Evolutionary conservation across 164 flowering plant species (phyloP).

Genomic region (Houttuynia cordata): DNA sequence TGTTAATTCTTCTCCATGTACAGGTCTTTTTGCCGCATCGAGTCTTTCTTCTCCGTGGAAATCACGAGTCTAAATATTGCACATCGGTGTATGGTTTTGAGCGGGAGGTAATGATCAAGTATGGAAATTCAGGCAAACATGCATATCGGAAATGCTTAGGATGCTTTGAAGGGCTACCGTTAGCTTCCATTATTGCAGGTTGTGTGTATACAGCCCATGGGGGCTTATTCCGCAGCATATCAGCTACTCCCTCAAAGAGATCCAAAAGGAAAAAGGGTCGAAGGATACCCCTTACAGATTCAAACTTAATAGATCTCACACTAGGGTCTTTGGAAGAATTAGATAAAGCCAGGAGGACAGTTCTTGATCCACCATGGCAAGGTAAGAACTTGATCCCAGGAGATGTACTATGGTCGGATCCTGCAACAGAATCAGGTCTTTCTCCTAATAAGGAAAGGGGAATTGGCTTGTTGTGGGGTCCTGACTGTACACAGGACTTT

Average conservation of each 20-base stretch:
- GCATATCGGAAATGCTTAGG: slow-evolving; percentile 86
- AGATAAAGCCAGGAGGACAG: slow-evolving; percentile 73
- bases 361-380: slow-evolving; percentile 97
- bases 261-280: slow-evolving; percentile 69
- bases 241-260: slow-evolving; percentile 40
- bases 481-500: slow-evolving; percentile 91
- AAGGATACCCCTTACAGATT: slow-evolving; percentile 14
- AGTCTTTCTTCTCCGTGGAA: slow-evolving; percentile 85
- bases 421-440: slow-evolving; percentile 78
- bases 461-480: slow-evolving; percentile 94
- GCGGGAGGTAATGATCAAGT: slow-evolving; percentile 78
- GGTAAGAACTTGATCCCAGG: slow-evolving; percentile 92
- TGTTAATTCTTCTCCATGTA: background rate
- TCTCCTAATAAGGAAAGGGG: slow-evolving; percentile 91
- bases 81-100: slow-evolving; percentile 98
- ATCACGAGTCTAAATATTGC: slow-evolving; percentile 95
- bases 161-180: slow-evolving; percentile 93
- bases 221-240: slow-evolving; percentile 73
- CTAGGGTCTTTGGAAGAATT: slow-evolving; percentile 90
- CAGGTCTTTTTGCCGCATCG: slow-evolving; percentile 76
- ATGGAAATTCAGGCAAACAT: slow-evolving; percentile 75
- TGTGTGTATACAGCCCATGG: slow-evolving; percentile 93
- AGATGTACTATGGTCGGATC: slow-evolving; percentile 97
- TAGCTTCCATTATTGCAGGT: slow-evolving; percentile 78
- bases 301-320: slow-evolving; percentile 26